Conservation (phyloP, 805 yeast genomes). For the Metschnikowia lunata region DNA sequence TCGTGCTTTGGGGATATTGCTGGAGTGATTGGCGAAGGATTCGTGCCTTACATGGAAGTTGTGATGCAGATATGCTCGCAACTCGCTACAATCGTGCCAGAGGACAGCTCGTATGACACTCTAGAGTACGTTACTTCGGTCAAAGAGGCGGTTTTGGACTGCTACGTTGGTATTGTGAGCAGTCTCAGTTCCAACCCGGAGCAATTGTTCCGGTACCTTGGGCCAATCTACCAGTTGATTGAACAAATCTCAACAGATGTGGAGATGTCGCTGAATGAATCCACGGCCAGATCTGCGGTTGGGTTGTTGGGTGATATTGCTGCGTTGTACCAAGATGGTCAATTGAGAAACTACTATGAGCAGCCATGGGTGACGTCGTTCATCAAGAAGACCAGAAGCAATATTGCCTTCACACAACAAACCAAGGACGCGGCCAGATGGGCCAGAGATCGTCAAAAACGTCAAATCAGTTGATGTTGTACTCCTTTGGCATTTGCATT, state of each 20-base stretch:
- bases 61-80: constrained; percentile 74
- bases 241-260: constrained; percentile 55
- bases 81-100: constrained; percentile 60
- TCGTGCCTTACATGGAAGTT: constrained; percentile 69
- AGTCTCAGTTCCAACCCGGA: constrained; percentile 74
- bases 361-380: constrained; percentile 79
- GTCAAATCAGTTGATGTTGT: constrained; percentile 20
- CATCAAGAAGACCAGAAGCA: constrained; percentile 67
- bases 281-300: constrained; percentile 75
- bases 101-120: constrained; percentile 67
- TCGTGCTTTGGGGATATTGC: constrained; percentile 97
- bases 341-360: constrained; percentile 58
- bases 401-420: constrained; percentile 53
- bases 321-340: constrained; percentile 76
- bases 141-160: constrained; percentile 87
- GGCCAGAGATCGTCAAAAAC: constrained; percentile 86
- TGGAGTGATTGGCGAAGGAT: constrained; percentile 73
- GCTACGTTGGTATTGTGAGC: constrained; percentile 91
- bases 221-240: constrained; percentile 68
- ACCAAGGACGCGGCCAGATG: constrained; percentile 94
- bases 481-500: not conserved
- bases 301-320: constrained; percentile 94
- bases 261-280: constrained; percentile 57
- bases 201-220: constrained; percentile 59
- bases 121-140: constrained; percentile 69